phyloP scores from a whole-genome alignment of 768 basidiomycete species.

The Rhodocollybia butyracea region DNA sequence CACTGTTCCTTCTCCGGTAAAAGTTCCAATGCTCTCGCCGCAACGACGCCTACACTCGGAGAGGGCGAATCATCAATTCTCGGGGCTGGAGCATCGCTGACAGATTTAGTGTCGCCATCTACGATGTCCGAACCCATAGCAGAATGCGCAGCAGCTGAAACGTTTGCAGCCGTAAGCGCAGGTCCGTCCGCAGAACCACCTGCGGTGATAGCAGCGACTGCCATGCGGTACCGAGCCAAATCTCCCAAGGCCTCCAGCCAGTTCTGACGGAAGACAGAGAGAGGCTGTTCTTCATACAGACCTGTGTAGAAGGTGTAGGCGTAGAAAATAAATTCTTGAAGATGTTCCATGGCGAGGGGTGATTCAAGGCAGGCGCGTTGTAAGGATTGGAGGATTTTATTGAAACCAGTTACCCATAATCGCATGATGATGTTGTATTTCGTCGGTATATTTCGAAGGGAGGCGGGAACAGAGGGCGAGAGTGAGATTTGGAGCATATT shows the following conservation, averaged over 20 bases:
- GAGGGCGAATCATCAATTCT: constrained; percentile 63
- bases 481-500: constrained; percentile 83
- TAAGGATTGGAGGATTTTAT: constrained; percentile 86
- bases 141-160: constrained; percentile 37
- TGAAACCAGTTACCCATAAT: constrained; percentile 89
- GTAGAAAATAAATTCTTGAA: constrained; percentile 93
- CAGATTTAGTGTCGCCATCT: constrained; percentile 31
- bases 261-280: constrained; percentile 67
- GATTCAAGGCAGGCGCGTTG: constrained; percentile 77
- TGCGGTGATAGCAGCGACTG: constrained; percentile 83
- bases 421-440: constrained; percentile 96
- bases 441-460: constrained; percentile 82
- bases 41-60: constrained; percentile 82
- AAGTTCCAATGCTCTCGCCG: constrained; percentile 72
- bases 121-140: constrained; percentile 15
- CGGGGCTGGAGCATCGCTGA: constrained; percentile 48
- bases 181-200: constrained; percentile 38
- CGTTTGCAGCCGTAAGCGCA: constrained; percentile 54
- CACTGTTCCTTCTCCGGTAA: constrained; percentile 92
- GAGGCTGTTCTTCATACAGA: constrained; percentile 76
- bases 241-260: constrained; percentile 99
- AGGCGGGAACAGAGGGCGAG: constrained; percentile 84
- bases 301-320: constrained; percentile 93
- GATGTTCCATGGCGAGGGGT: constrained; percentile 77
- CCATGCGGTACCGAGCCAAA: constrained; percentile 92